A percentile compares a stretch with the other conserved stretches of the same genome.
Conservation (phyloP, 2,329 filamentous ascomycete species). For the Ploettnerulaceae sp. region DNA sequence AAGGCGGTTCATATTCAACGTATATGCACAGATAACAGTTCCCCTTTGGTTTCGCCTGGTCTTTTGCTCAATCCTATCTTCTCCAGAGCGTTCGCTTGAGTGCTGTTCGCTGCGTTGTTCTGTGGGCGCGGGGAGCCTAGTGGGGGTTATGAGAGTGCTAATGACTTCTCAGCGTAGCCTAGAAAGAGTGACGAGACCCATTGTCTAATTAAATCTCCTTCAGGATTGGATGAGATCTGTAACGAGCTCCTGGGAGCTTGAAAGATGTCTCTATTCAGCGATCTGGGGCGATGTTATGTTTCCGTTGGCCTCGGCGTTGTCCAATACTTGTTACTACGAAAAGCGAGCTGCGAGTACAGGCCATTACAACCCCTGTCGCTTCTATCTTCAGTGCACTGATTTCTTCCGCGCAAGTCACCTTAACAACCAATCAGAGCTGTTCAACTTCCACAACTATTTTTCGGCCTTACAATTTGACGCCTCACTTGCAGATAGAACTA, state of each 20-base stretch:
- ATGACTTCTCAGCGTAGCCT: constrained; percentile 14
- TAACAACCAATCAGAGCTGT: not conserved
- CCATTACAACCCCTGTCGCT: no score
- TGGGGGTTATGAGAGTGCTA: not conserved
- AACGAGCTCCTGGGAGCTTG: not conserved
- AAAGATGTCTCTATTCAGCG: not conserved
- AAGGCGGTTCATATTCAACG: constrained; percentile 47
- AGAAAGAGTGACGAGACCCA: constrained; percentile 15
- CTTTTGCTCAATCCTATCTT: not conserved
- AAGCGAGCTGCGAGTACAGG: no score
- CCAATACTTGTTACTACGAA: no score
- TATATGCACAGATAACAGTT: not conserved
- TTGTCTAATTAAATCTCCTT: constrained; percentile 5
- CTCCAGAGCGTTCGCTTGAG: not conserved
- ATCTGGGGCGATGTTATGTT: not conserved
- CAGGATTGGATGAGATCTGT: not conserved
- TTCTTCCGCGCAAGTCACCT: not conserved
- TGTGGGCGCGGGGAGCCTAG: not conserved
- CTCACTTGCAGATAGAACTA: constrained; percentile 12
- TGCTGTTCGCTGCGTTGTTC: not conserved
- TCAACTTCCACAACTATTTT: constrained; percentile 5
- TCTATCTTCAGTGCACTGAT: not conserved
- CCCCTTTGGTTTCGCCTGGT: not conserved
- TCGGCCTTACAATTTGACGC: constrained; percentile 14
- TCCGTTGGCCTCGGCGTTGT: not conserved